These are phyloP conservation scores for Digitaria exilis DNA, from an alignment of 202 grass and related monocot species.

Conservation along the genomic window DNA sequence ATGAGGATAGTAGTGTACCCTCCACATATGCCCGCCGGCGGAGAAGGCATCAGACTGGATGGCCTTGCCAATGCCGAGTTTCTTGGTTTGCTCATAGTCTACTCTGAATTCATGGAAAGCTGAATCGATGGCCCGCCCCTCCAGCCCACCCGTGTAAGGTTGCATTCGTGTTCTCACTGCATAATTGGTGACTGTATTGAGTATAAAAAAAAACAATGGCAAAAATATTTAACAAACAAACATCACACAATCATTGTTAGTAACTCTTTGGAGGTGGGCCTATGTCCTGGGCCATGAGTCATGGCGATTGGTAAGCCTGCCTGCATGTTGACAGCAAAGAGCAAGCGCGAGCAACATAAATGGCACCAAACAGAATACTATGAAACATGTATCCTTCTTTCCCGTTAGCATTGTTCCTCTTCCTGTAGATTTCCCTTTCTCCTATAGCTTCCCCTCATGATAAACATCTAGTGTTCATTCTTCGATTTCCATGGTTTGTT, in stretches of 20 bases:
- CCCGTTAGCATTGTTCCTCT: not conserved
- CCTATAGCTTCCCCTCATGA: too few relatives aligned
- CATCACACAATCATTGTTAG: not conserved
- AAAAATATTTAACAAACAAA: not conserved
- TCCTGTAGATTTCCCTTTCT: too few relatives aligned
- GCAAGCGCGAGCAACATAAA: not conserved
- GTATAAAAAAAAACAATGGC: not conserved
- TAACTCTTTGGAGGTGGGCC: not conserved
- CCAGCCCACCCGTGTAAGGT: not conserved
- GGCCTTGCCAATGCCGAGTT: not conserved
- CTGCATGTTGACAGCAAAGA: not conserved
- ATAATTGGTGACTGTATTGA: not conserved
- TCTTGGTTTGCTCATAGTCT: not conserved
- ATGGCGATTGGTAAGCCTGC: not conserved
- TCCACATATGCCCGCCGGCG: conserved; percentile 13
- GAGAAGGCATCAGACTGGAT: conserved; percentile 8
- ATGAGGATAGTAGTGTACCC: conserved; percentile 12
- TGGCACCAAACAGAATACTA: not conserved
- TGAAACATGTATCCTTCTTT: not conserved
- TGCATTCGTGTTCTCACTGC: not conserved
- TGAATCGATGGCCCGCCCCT: not conserved
- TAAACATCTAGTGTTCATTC: too few relatives aligned
- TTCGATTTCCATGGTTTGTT: too few relatives aligned
- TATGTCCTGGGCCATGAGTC: not conserved
- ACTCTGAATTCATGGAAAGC: not conserved